Evolutionary conservation across 1,284 basidiomycete genomes (phyloP).

Genomic region (Microbotryum saponariae): DNA sequence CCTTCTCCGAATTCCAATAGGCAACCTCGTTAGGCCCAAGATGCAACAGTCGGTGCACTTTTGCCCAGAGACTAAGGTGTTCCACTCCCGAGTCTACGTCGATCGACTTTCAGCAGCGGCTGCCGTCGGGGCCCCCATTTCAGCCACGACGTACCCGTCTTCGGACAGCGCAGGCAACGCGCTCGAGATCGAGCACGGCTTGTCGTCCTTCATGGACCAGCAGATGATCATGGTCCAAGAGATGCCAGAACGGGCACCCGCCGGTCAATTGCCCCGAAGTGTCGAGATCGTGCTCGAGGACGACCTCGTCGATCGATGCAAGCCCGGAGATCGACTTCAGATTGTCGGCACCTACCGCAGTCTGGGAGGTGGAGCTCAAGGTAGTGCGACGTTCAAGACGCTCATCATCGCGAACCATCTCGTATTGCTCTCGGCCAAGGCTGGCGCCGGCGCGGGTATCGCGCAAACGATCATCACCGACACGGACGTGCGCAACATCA

Average conservation of each 20-base stretch:
- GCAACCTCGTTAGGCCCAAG: slow-evolving; percentile 93
- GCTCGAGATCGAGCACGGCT: slow-evolving; percentile 86
- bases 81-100: slow-evolving; percentile 84
- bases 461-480: slow-evolving; percentile 89
- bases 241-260: slow-evolving; percentile 97
- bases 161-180: slow-evolving; percentile 81
- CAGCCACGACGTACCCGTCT: slow-evolving; percentile 83
- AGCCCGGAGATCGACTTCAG: slow-evolving; percentile 96
- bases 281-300: slow-evolving; percentile 95
- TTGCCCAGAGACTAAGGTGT: slow-evolving; percentile 73
- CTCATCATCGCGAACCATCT: slow-evolving; percentile 92
- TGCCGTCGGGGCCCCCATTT: slow-evolving; percentile 63
- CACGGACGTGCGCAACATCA: slow-evolving; percentile 92
- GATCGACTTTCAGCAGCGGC: slow-evolving; percentile 75
- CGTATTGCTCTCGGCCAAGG: slow-evolving; percentile 91
- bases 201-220: slow-evolving; percentile 88
- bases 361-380: slow-evolving; percentile 72
- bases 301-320: slow-evolving; percentile 93
- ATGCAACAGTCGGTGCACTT: slow-evolving; percentile 96
- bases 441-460: slow-evolving; percentile 72
- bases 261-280: slow-evolving; percentile 90
- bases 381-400: slow-evolving; percentile 76
- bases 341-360: slow-evolving; percentile 92
- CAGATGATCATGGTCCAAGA: slow-evolving; percentile 98
- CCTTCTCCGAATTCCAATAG: slow-evolving; percentile 34